Evolutionary conservation across 495 filamentous ascomycete species (phyloP).

Genomic region (Corynascus novoguineensis): DNA sequence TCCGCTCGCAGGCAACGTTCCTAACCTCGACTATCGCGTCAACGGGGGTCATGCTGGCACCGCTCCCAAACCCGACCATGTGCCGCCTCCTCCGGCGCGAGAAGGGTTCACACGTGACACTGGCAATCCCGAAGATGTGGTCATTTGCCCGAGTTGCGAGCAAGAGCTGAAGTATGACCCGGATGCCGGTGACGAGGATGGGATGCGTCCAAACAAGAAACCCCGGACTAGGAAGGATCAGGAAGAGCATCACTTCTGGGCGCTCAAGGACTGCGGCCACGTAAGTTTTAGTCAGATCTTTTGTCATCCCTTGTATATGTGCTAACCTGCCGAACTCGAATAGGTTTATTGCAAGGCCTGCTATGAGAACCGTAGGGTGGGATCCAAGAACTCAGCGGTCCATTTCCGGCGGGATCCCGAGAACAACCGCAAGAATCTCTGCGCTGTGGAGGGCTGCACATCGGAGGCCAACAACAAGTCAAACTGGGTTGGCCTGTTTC

Average conservation of each 20-base stretch:
- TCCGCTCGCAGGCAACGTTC: conserved; percentile 25
- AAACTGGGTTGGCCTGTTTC: conserved; percentile 45
- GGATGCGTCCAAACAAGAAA: conserved; percentile 31
- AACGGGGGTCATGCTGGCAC: conserved; percentile 21
- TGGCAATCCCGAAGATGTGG: conserved; percentile 33
- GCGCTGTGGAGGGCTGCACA: conserved; percentile 41
- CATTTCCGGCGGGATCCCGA: conserved; percentile 18
- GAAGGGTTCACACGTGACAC: conserved; percentile 41
- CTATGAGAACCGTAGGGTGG: conserved; percentile 33
- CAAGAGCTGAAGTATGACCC: conserved; percentile 44
- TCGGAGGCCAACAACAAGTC: conserved; percentile 33
- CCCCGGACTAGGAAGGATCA: conserved; percentile 35
- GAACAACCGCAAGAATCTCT: conserved; percentile 28
- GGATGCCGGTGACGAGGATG: conserved; percentile 25
- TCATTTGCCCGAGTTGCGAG: conserved; percentile 45
- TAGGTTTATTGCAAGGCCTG: conserved; percentile 46
- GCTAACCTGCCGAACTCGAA: neutral
- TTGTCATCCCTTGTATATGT: neutral
- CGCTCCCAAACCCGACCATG: conserved; percentile 27
- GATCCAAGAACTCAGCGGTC: conserved; percentile 23
- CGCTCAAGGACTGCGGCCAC: conserved; percentile 45
- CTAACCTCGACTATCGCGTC: conserved; percentile 28
- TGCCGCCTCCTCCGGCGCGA: conserved; percentile 32
- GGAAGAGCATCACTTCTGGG: conserved; percentile 48
- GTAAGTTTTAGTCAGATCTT: conserved; percentile 27